phyloP scores from a whole-genome alignment of 495 filamentous ascomycete species.

The Penicillium coprophilum region DNA sequence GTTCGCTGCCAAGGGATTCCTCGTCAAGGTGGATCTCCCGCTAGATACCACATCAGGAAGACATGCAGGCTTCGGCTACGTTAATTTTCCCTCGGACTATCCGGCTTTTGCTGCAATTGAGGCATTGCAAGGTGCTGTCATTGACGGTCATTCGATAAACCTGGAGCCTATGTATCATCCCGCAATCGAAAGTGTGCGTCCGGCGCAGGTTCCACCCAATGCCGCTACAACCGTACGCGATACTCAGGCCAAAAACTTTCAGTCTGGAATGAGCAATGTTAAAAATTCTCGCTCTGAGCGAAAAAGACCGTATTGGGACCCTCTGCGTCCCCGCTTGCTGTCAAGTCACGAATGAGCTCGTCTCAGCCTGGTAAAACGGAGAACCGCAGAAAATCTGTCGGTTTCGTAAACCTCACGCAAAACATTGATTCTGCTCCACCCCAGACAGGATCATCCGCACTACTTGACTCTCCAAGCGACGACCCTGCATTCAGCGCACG shows the following conservation, averaged over 20 bases:
- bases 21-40: conserved; percentile 79
- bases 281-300: neutral
- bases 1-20: conserved; percentile 70
- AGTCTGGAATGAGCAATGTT: neutral
- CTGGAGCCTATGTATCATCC: conserved; percentile 71
- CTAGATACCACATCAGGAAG: conserved; percentile 75
- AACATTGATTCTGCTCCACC: neutral
- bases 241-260: neutral
- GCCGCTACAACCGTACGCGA: conserved; percentile 1
- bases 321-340: neutral
- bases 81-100: conserved; percentile 71
- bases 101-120: conserved; percentile 77
- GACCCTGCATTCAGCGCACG: conserved; percentile 29
- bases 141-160: conserved; percentile 80
- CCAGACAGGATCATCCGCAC: conserved; percentile 7
- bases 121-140: conserved; percentile 67
- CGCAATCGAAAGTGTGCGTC: conserved; percentile 23
- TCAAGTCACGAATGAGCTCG: neutral
- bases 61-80: conserved; percentile 92
- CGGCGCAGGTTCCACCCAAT: conserved; percentile 3
- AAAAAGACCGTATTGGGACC: neutral
- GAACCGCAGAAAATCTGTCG: conserved; percentile 23
- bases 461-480: conserved; percentile 24
- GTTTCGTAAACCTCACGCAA: conserved; percentile 14
- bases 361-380: neutral